These are phyloP conservation scores for Tanacetum coccineum DNA, from an alignment of 129 eudicot genomes.

Conservation along the genomic window DNA sequence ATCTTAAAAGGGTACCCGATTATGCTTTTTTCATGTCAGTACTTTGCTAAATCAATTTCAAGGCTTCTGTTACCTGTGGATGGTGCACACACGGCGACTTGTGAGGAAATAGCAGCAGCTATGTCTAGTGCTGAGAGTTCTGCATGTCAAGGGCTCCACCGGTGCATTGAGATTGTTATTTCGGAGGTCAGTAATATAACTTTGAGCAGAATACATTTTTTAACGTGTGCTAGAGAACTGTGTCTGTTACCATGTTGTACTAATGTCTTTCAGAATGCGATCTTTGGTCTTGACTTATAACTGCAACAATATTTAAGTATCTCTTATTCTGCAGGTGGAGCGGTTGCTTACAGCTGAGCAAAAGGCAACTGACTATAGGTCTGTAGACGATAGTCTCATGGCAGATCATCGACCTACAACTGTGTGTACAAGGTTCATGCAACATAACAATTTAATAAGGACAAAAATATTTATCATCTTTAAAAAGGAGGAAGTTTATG, in stretches of 20 bases:
- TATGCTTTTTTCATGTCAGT: conserved; percentile 38
- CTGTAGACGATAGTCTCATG: conserved; percentile 76
- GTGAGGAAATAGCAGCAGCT: conserved; percentile 85
- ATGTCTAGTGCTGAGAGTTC: conserved; percentile 85
- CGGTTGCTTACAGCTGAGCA: conserved; percentile 80
- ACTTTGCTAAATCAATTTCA: conserved; percentile 75
- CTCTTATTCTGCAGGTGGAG: conserved; percentile 56
- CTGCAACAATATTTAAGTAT: neutral
- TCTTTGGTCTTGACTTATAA: neutral
- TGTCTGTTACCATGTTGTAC: too few relatives aligned
- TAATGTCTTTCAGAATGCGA: too few relatives aligned
- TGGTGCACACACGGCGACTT: conserved; percentile 90
- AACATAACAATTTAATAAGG: neutral
- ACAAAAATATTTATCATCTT: neutral
- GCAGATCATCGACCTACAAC: conserved; percentile 92
- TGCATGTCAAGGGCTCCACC: conserved; percentile 89
- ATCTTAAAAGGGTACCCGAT: too few relatives aligned
- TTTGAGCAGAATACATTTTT: neutral
- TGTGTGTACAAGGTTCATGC: conserved; percentile 75
- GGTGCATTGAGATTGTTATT: conserved; percentile 86
- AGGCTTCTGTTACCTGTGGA: conserved; percentile 85
- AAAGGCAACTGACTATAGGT: conserved; percentile 70
- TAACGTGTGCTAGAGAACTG: neutral
- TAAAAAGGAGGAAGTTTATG: neutral
- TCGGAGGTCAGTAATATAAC: conserved; percentile 49